phyloP scores from a whole-genome alignment of 2,329 filamentous ascomycete species.

The Metarhizium robertsii region DNA sequence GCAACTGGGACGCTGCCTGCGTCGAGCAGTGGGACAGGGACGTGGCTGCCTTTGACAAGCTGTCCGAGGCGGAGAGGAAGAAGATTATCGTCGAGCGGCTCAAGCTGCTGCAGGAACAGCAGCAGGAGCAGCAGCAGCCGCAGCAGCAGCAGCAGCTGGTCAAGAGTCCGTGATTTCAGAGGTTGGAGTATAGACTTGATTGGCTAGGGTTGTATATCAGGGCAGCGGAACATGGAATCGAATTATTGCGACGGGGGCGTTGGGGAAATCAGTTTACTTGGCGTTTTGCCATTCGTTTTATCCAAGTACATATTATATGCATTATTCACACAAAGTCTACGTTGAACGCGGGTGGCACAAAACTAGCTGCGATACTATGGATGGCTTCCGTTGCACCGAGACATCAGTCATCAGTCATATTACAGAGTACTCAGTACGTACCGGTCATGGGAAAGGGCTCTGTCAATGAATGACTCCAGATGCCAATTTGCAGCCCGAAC shows the following conservation, averaged over 20 bases:
- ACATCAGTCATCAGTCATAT: too few relatives aligned
- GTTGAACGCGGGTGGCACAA: too few relatives aligned
- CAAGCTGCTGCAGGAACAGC: slow-evolving; percentile 3
- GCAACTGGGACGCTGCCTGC: slow-evolving; percentile 60
- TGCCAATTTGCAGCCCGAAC: too few relatives aligned
- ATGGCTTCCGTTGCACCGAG: too few relatives aligned
- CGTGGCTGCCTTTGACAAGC: slow-evolving; percentile 47
- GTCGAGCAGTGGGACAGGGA: slow-evolving; percentile 58
- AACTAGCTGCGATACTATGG: too few relatives aligned
- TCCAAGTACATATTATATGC: background rate
- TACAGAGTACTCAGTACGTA: too few relatives aligned
- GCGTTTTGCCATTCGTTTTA: too few relatives aligned
- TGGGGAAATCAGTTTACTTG: background rate
- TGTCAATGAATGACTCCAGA: too few relatives aligned
- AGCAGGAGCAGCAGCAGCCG: background rate
- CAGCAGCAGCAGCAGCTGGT: background rate
- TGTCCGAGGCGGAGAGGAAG: slow-evolving; percentile 51
- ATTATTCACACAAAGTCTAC: background rate
- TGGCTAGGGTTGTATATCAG: background rate
- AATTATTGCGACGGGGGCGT: background rate
- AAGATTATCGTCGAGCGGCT: slow-evolving; percentile 29
- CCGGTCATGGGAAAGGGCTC: too few relatives aligned
- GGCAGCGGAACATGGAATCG: background rate
- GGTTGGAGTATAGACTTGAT: background rate
- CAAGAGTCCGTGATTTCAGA: background rate